A percentile compares a stretch with the other conserved stretches of the same genome.
These are phyloP conservation scores for Podospora sp. DNA, from an alignment of 495 filamentous ascomycete genomes.

Conservation along the genomic window DNA sequence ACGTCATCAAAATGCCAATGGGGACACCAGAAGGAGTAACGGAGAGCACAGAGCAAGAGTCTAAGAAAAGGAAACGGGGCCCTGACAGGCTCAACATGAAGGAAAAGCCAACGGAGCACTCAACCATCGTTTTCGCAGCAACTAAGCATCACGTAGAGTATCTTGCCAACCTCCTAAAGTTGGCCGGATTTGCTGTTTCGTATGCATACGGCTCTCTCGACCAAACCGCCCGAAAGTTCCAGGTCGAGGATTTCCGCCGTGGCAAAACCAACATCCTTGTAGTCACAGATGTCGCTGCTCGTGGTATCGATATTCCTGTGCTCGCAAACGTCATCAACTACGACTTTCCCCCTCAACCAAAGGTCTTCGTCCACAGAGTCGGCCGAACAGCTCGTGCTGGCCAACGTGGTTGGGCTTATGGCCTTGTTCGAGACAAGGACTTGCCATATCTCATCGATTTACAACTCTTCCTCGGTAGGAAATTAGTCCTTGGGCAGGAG, in stretches of 20 bases:
- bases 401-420: constrained; percentile 90
- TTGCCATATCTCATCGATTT: constrained; percentile 89
- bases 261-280: constrained; percentile 88
- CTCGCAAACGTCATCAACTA: constrained; percentile 99
- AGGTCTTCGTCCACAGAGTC: constrained; percentile 95
- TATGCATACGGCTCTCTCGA: constrained; percentile 93
- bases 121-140: constrained; percentile 90
- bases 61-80: constrained; percentile 71
- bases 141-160: constrained; percentile 99
- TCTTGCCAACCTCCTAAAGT: constrained; percentile 68
- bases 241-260: constrained; percentile 83
- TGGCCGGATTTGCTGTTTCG: constrained; percentile 83
- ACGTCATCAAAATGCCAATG: constrained; percentile 90
- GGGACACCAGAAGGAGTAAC: constrained; percentile 62
- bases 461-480: constrained; percentile 89
- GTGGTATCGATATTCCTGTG: constrained; percentile 96
- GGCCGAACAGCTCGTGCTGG: constrained; percentile 94
- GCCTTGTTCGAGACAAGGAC: constrained; percentile 80
- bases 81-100: constrained; percentile 48
- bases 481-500: constrained; percentile 68
- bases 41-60: constrained; percentile 43
- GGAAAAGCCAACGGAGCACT: constrained; percentile 70
- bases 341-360: constrained; percentile 95
- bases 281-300: constrained; percentile 95
- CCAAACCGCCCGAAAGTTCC: constrained; percentile 85